A percentile compares a stretch with the other conserved stretches of the same genome.
Conservation (phyloP, 768 basidiomycete species). For the Tylopilus vinaceipallidus region DNA sequence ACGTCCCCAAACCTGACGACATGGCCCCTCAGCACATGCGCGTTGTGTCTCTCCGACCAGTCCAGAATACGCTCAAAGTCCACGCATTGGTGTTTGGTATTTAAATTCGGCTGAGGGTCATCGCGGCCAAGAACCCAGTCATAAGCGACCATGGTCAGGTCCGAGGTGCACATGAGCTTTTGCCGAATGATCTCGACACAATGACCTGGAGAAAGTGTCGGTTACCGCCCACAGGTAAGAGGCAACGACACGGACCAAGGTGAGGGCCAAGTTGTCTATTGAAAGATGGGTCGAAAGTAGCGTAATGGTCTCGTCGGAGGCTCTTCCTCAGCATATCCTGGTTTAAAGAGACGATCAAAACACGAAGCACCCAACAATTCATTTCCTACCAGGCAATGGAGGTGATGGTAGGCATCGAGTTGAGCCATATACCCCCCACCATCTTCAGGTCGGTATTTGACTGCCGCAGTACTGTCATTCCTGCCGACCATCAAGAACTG, state of each 20-base stretch:
- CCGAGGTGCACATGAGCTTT: conserved; percentile 4
- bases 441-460: conserved; percentile 8
- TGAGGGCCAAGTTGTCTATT: background rate
- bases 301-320: background rate
- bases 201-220: background rate
- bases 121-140: background rate
- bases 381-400: conserved; percentile 9
- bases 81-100: background rate
- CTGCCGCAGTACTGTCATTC: background rate
- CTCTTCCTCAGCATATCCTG: background rate
- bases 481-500: conserved; percentile 8
- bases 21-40: background rate
- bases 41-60: background rate
- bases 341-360: background rate
- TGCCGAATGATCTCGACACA: conserved; percentile 3
- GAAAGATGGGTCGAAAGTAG: background rate
- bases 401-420: conserved; percentile 6
- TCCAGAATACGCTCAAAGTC: conserved; percentile 1
- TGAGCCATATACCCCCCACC: conserved; percentile 14
- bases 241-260: background rate
- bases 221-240: background rate
- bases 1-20: conserved; percentile 1
- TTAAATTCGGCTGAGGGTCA: background rate
- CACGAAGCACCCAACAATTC: too few relatives aligned
- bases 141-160: background rate